Conservation (phyloP, 129 eudicot genomes). For the Calendula officinalis region DNA sequence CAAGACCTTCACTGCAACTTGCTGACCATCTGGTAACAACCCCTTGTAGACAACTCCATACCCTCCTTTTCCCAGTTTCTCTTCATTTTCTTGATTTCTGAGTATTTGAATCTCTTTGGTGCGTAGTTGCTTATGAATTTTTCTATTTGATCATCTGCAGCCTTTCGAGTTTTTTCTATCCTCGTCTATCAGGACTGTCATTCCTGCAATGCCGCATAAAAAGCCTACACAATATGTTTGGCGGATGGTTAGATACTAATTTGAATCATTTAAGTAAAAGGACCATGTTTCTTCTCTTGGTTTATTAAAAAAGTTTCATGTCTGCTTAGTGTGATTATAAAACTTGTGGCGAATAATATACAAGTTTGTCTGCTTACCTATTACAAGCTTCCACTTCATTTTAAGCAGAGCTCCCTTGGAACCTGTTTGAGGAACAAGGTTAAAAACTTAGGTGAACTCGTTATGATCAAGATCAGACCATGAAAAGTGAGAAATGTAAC, state of each 20-base stretch:
- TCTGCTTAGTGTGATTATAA: not conserved
- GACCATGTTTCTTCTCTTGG: not conserved
- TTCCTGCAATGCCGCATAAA: constrained; percentile 11
- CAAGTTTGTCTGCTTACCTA: constrained; percentile 1
- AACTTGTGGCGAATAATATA: not conserved
- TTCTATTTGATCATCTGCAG: not conserved
- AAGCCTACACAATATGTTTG: constrained; percentile 6
- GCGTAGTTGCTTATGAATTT: too few relatives aligned
- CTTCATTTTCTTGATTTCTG: too few relatives aligned
- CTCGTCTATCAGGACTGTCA: not conserved
- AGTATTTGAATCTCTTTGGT: too few relatives aligned
- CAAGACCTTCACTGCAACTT: constrained; percentile 34
- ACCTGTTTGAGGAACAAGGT: not conserved
- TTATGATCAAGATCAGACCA: not conserved
- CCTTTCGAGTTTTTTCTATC: not conserved
- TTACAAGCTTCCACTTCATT: constrained; percentile 9
- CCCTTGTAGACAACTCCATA: not conserved
- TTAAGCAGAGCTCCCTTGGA: not conserved
- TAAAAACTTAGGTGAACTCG: not conserved
- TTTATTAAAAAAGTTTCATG: not conserved
- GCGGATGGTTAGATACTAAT: not conserved
- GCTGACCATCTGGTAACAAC: constrained; percentile 8
- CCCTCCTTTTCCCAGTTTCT: too few relatives aligned
- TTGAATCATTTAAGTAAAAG: not conserved
- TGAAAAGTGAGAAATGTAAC: not conserved